Conservation (phyloP, 2,329 filamentous ascomycete species). For the Trichophyton rubrum region DNA sequence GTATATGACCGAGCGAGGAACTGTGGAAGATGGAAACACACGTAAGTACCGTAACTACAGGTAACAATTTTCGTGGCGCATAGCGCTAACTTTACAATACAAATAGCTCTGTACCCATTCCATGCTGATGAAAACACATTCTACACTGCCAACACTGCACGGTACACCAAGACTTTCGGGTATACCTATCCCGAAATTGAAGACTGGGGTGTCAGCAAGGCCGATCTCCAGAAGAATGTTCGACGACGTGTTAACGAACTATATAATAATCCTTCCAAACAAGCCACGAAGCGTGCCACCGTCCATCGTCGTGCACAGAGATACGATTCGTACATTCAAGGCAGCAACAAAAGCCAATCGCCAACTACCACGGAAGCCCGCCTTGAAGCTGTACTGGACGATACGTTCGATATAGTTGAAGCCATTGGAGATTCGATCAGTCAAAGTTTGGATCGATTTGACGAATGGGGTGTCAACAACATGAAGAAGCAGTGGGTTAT, state of each 20-base stretch:
- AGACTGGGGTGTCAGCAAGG: slow-evolving; percentile 27
- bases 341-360: background rate
- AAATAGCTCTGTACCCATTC: slow-evolving; percentile 51
- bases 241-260: slow-evolving; percentile 46
- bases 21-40: slow-evolving; percentile 44
- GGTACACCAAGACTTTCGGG: slow-evolving; percentile 50
- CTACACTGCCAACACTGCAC: slow-evolving; percentile 54
- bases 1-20: slow-evolving; percentile 46
- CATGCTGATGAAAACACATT: slow-evolving; percentile 45
- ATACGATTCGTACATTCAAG: slow-evolving; percentile 3
- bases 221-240: slow-evolving; percentile 32
- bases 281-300: slow-evolving; percentile 18
- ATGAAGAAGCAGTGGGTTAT: slow-evolving; percentile 48
- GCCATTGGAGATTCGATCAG: slow-evolving; percentile 10
- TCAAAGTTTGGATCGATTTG: slow-evolving; percentile 12
- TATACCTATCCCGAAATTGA: slow-evolving; percentile 62
- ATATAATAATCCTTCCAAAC: slow-evolving; percentile 35
- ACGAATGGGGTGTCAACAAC: slow-evolving; percentile 20
- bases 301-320: slow-evolving; percentile 9
- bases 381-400: slow-evolving; percentile 9
- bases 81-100: background rate
- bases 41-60: slow-evolving; percentile 17
- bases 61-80: background rate
- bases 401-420: slow-evolving; percentile 10
- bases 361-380: slow-evolving; percentile 12